Evolutionary conservation across 2,329 filamentous ascomycete species (phyloP).

Genomic region (Fusarium sp.): DNA sequence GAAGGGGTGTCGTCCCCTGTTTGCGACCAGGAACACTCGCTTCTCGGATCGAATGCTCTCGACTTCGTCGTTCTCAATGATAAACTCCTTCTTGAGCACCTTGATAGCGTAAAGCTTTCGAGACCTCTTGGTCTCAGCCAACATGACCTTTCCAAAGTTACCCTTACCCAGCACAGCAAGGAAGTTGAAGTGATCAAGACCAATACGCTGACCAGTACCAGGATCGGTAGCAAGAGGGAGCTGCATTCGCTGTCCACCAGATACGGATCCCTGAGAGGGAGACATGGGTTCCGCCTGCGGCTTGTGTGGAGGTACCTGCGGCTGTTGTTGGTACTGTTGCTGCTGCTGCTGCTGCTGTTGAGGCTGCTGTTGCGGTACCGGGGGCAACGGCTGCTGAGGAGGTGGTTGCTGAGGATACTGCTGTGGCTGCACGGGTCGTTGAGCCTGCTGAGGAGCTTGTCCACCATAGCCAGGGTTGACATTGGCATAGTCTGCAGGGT

Average conservation of each 20-base stretch:
- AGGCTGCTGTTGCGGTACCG: constrained; percentile 41
- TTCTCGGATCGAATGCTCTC: constrained; percentile 98
- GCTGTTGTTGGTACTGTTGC: constrained; percentile 52
- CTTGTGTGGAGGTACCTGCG: constrained; percentile 50
- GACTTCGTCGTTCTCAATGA: constrained; percentile 99
- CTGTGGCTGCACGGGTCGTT: constrained; percentile 43
- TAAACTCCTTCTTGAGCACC: constrained; percentile 99
- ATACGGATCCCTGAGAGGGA: constrained; percentile 44
- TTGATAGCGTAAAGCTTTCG: constrained; percentile 98
- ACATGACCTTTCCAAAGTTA: constrained; percentile 99
- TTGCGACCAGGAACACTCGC: constrained; percentile 95
- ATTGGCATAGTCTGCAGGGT: constrained; percentile 80
- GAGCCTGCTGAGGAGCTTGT: constrained; percentile 46
- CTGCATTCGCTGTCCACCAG: constrained; percentile 61
- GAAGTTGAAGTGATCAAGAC: constrained; percentile 99
- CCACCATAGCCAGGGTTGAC: constrained; percentile 59
- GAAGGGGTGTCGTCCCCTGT: constrained; percentile 97
- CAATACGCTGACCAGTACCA: constrained; percentile 85
- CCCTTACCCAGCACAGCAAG: constrained; percentile 97
- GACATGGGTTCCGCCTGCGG: constrained; percentile 53
- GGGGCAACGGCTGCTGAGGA: constrained; percentile 50
- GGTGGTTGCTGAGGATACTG: constrained; percentile 52
- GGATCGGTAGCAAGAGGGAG: constrained; percentile 77
- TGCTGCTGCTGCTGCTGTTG: constrained; percentile 47
- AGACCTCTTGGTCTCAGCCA: constrained; percentile 94